Percentiles rank a stretch among this genome's conserved stretches.
phyloP scores from a whole-genome alignment of 495 filamentous ascomycete species.

The Penicillium psychrofluorescens region DNA sequence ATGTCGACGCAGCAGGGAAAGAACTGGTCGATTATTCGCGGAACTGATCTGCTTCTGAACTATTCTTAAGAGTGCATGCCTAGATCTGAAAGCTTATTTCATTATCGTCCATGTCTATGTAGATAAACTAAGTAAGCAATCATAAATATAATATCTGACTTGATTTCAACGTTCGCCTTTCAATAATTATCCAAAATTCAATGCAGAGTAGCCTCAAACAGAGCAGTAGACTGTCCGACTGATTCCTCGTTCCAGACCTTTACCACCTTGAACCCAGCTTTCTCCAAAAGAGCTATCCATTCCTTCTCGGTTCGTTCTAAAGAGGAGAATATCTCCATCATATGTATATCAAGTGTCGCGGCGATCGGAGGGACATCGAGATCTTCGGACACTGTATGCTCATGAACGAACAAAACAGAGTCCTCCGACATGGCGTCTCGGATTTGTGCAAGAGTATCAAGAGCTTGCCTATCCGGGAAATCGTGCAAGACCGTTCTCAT shows the following conservation, averaged over 20 bases:
- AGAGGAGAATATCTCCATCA: slow-evolving; percentile 26
- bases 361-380: slow-evolving; percentile 19
- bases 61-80: no score
- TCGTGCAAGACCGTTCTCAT: slow-evolving; percentile 39
- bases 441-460: slow-evolving; percentile 28
- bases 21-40: slow-evolving; percentile 9
- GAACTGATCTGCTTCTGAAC: neutral
- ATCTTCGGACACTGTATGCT: slow-evolving; percentile 33
- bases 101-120: no score
- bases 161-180: neutral
- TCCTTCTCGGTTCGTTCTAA: slow-evolving; percentile 23
- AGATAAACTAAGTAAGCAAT: no score
- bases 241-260: slow-evolving; percentile 12
- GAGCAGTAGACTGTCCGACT: neutral
- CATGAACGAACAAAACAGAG: slow-evolving; percentile 28
- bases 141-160: neutral
- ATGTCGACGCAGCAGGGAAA: slow-evolving; percentile 1
- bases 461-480: slow-evolving; percentile 32
- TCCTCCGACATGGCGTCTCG: slow-evolving; percentile 33
- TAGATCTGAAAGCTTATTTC: no score
- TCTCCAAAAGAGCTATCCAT: slow-evolving; percentile 21
- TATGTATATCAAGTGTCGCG: slow-evolving; percentile 30
- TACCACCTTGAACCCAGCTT: slow-evolving; percentile 51
- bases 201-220: slow-evolving; percentile 1
- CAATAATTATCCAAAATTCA: neutral